Conservation (phyloP, 148 eudicot species). For the Talinum fruticosum region DNA sequence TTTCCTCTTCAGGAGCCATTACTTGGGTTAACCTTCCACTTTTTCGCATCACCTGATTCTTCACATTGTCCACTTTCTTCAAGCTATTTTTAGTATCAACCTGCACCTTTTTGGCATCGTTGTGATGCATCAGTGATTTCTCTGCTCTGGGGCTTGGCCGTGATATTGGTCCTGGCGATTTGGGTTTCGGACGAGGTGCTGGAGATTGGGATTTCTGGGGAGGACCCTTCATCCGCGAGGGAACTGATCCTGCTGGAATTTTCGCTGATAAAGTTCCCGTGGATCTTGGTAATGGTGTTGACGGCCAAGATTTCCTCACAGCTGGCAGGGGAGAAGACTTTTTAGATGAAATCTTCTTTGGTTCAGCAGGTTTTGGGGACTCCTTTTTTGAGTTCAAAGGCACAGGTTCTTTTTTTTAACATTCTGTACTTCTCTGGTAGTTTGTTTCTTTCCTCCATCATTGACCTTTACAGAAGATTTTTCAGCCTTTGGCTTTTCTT, state of each 20-base stretch:
- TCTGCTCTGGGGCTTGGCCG: constrained; percentile 49
- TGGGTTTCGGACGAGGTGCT: background rate
- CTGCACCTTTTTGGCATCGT: constrained; percentile 48
- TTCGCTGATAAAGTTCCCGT: constrained; percentile 52
- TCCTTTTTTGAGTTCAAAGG: constrained; percentile 52
- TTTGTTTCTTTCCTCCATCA: constrained; percentile 35
- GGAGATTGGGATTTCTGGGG: constrained; percentile 27
- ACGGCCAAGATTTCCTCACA: constrained; percentile 85
- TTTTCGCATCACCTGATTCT: constrained; percentile 38
- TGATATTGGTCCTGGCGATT: background rate
- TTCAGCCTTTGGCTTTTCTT: constrained; percentile 56
- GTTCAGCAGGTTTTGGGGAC: constrained; percentile 43
- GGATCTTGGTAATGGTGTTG: constrained; percentile 64
- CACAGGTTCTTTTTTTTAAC: constrained; percentile 32
- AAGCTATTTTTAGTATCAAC: constrained; percentile 41
- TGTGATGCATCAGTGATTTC: constrained; percentile 39
- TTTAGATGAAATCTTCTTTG: constrained; percentile 55
- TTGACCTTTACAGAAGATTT: constrained; percentile 37
- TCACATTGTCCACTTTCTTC: constrained; percentile 46
- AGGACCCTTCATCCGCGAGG: constrained; percentile 46
- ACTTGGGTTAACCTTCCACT: background rate
- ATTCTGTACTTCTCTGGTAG: constrained; percentile 42
- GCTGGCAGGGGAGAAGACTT: constrained; percentile 53
- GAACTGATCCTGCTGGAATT: constrained; percentile 35
- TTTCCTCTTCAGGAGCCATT: background rate